These are phyloP conservation scores for Trichocomaceae sp. DNA, from an alignment of 2,329 filamentous ascomycete species.

Conservation along the genomic window DNA sequence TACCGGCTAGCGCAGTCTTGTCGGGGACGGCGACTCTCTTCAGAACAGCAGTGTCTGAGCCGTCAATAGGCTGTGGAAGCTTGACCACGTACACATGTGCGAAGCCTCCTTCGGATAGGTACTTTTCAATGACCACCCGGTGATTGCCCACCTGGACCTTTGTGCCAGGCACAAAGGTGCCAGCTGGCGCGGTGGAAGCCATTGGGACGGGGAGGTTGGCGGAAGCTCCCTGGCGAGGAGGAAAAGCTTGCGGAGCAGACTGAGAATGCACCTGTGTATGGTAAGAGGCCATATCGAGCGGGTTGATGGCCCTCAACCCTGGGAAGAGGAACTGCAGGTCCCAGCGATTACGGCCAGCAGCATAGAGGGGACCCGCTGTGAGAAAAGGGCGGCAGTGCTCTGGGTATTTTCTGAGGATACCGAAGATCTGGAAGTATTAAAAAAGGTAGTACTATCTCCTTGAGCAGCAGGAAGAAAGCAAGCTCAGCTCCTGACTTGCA, in stretches of 20 bases:
- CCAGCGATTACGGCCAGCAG: constrained; percentile 18
- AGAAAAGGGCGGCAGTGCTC: background rate
- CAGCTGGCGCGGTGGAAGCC: constrained; percentile 48
- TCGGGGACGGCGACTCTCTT: constrained; percentile 96
- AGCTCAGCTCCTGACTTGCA: constrained; percentile 5
- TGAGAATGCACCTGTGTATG: constrained; percentile 24
- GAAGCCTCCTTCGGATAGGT: constrained; percentile 95
- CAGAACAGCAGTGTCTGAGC: constrained; percentile 74
- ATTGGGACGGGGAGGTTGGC: constrained; percentile 33
- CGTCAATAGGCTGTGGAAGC: constrained; percentile 67
- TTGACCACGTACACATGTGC: constrained; percentile 97
- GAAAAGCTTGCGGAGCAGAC: constrained; percentile 15
- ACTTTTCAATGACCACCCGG: constrained; percentile 89
- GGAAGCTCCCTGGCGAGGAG: constrained; percentile 24
- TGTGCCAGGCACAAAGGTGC: constrained; percentile 86
- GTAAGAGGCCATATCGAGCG: constrained; percentile 27
- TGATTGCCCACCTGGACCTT: constrained; percentile 95
- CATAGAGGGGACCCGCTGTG: constrained; percentile 16
- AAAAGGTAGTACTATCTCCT: background rate
- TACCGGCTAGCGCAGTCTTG: constrained; percentile 86
- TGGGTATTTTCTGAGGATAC: background rate
- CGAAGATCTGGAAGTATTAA: too few species aligned
- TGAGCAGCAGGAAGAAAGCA: background rate
- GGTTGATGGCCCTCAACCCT: constrained; percentile 20
- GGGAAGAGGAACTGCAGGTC: constrained; percentile 16